A percentile compares a stretch with the other conserved stretches of the same genome.
These are phyloP conservation scores for Xerocomus brunneocitrinus DNA, from an alignment of 768 basidiomycete genomes.

Conservation along the genomic window DNA sequence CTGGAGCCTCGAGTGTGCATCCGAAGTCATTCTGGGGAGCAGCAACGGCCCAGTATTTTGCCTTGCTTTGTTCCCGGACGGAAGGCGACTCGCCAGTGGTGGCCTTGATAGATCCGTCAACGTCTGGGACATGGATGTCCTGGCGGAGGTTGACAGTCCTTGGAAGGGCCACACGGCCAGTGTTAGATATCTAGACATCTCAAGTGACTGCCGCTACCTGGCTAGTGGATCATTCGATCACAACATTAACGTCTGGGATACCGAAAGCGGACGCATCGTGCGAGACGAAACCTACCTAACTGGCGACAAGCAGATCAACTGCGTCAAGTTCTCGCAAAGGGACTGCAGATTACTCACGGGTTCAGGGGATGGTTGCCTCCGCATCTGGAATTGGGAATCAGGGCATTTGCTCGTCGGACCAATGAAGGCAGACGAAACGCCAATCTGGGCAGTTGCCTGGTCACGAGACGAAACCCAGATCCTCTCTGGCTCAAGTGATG, in stretches of 20 bases:
- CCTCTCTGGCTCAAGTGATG: slow-evolving; percentile 23
- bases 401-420: slow-evolving; percentile 26
- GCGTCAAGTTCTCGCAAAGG: slow-evolving; percentile 26
- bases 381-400: slow-evolving; percentile 27
- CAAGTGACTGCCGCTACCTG: slow-evolving; percentile 27
- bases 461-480: slow-evolving; percentile 27
- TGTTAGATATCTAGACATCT: slow-evolving; percentile 27
- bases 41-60: slow-evolving; percentile 24
- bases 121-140: slow-evolving; percentile 27
- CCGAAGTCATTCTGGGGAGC: slow-evolving; percentile 23
- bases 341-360: slow-evolving; percentile 25
- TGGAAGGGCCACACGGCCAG: slow-evolving; percentile 25
- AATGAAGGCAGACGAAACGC: slow-evolving; percentile 17
- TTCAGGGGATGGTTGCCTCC: slow-evolving; percentile 27
- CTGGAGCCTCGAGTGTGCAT: slow-evolving; percentile 24
- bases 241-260: slow-evolving; percentile 29
- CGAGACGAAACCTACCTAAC: slow-evolving; percentile 20
- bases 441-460: slow-evolving; percentile 29
- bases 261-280: slow-evolving; percentile 23
- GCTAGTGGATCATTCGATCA: slow-evolving; percentile 30
- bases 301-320: slow-evolving; percentile 25
- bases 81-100: slow-evolving; percentile 26
- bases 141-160: slow-evolving; percentile 12
- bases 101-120: slow-evolving; percentile 30
- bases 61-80: slow-evolving; percentile 25